Evolutionary conservation across 2,329 filamentous ascomycete genomes (phyloP).

Genomic region (Fusarium sp.): DNA sequence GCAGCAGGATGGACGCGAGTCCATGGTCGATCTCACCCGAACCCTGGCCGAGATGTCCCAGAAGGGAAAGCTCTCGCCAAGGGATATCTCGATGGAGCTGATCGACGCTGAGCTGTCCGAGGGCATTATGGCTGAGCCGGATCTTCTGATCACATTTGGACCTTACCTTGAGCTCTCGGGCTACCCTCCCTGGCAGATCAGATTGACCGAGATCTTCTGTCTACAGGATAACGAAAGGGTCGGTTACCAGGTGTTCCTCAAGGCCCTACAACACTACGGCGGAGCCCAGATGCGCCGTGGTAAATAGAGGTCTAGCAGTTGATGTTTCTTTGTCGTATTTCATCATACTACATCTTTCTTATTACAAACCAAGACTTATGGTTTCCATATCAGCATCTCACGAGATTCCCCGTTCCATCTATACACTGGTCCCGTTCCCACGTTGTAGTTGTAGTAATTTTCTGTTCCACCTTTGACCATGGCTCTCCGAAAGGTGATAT

Average conservation of each 20-base stretch:
- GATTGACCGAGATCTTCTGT: conserved; percentile 93
- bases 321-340: conserved; percentile 9
- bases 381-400: conserved; percentile 61
- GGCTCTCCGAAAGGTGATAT: conserved; percentile 82
- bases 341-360: neutral
- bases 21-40: conserved; percentile 93
- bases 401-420: conserved; percentile 70
- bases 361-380: conserved; percentile 8
- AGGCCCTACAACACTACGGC: conserved; percentile 85
- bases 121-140: conserved; percentile 87
- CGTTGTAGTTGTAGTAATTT: conserved; percentile 89
- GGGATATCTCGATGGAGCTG: conserved; percentile 86
- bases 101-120: conserved; percentile 89
- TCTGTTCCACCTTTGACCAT: conserved; percentile 79
- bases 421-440: conserved; percentile 76
- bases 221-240: conserved; percentile 83
- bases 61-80: conserved; percentile 81
- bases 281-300: conserved; percentile 91
- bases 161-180: conserved; percentile 86
- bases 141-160: conserved; percentile 88
- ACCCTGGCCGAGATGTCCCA: conserved; percentile 97
- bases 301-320: conserved; percentile 55
- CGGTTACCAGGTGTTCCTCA: conserved; percentile 93
- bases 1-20: conserved; percentile 89
- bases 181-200: conserved; percentile 96